Percentiles rank a stretch among this genome's conserved stretches.
phyloP scores from a whole-genome alignment of 768 basidiomycete genomes.

The Macrolepiota dolichaula region DNA sequence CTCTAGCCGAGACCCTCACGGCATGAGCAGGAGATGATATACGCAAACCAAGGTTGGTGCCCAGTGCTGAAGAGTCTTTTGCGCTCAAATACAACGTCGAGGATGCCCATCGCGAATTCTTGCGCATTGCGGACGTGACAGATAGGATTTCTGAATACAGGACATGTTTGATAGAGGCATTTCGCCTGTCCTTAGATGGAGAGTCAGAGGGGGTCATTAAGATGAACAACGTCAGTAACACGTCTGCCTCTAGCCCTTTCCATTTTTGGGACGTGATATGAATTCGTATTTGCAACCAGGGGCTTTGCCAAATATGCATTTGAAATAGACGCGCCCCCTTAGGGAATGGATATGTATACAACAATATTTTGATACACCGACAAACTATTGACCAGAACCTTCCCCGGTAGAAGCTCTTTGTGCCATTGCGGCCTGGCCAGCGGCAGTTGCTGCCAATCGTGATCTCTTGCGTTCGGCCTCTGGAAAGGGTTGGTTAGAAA shows the following conservation, averaged over 20 bases:
- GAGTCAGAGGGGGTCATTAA: conserved; percentile 20
- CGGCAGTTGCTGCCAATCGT: conserved; percentile 86
- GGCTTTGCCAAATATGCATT: conserved; percentile 6
- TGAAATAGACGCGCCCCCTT: not conserved
- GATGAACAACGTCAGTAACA: conserved; percentile 18
- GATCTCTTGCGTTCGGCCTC: conserved; percentile 96
- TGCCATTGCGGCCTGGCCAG: conserved; percentile 86
- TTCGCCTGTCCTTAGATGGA: conserved; percentile 21
- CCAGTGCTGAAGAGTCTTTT: conserved; percentile 65
- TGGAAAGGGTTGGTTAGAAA: conserved; percentile 23
- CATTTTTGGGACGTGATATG: conserved; percentile 13
- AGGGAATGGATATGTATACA: conserved; percentile 5
- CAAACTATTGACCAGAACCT: conserved; percentile 23
- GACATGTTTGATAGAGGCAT: conserved; percentile 65
- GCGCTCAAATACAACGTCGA: conserved; percentile 58
- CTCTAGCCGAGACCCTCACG: conserved; percentile 41
- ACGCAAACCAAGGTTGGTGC: conserved; percentile 71
- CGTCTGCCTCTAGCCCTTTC: conserved; percentile 21
- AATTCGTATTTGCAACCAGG: conserved; percentile 5
- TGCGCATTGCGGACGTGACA: conserved; percentile 93
- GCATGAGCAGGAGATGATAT: conserved; percentile 48
- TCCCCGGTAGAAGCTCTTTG: conserved; percentile 46
- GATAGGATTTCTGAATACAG: conserved; percentile 87
- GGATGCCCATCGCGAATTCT: conserved; percentile 95
- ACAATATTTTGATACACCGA: conserved; percentile 2